Evolutionary conservation across 768 basidiomycete species (phyloP).

Genomic region (Rhodotorula diobovata): DNA sequence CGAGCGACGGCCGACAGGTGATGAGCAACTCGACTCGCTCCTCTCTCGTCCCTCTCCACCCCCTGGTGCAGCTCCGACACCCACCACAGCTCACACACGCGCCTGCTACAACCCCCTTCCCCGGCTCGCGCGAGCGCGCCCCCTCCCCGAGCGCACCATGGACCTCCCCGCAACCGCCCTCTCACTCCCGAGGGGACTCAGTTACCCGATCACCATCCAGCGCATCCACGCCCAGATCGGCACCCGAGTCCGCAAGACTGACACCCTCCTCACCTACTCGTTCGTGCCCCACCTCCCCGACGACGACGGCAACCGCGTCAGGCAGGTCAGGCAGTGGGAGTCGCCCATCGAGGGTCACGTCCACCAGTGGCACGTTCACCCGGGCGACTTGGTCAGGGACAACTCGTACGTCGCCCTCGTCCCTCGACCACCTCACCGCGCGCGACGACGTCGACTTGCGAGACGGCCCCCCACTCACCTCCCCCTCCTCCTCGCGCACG

Average conservation of each 20-base stretch:
- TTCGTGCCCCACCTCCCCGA: slow-evolving; percentile 47
- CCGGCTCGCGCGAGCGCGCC: too few species aligned
- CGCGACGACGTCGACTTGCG: background rate
- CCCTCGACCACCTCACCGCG: background rate
- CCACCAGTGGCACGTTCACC: slow-evolving; percentile 62
- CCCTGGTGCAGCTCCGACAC: too few species aligned
- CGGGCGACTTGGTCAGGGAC: slow-evolving; percentile 23
- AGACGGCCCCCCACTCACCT: background rate
- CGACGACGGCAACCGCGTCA: slow-evolving; percentile 50
- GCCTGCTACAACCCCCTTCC: too few species aligned
- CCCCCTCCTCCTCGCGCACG: background rate
- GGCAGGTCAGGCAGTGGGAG: slow-evolving; percentile 87
- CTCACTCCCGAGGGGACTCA: slow-evolving; percentile 68
- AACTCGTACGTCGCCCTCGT: background rate
- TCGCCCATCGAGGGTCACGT: slow-evolving; percentile 74
- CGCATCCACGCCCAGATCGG: slow-evolving; percentile 58
- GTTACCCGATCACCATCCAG: slow-evolving; percentile 79
- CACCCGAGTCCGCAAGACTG: slow-evolving; percentile 61
- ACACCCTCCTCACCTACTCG: slow-evolving; percentile 70
- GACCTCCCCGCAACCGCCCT: slow-evolving; percentile 56
- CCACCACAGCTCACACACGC: too few species aligned
- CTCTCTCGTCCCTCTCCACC: too few species aligned
- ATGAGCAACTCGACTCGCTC: too few species aligned
- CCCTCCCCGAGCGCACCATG: background rate
- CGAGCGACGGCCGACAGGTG: too few species aligned